Base-by-base conservation (phyloP, 257 asterid genomes). In the Anisodus acutangulus region DNA sequence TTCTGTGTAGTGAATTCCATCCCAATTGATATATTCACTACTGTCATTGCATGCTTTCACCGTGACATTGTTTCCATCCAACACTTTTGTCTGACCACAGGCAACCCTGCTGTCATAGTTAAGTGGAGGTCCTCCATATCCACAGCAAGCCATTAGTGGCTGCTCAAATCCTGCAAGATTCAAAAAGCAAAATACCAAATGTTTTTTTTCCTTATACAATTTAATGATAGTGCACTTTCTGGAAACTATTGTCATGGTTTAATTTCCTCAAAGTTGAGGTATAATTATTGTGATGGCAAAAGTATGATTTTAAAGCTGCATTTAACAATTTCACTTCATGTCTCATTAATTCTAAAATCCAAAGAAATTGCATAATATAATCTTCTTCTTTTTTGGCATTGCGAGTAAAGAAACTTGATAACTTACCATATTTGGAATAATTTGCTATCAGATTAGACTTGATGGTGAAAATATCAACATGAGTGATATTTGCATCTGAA, bases 1-100 rank as follows among this genome's bases (percentile, higher is more conserved):
- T 84, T 95, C 99, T 3, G 98, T 93, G 90, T 94, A 92, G 86
- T 96, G 98, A 87, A 94, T 92, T 11, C 98, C 99, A 86, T 96
- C 98, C 98, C 98, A 94, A 86, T 89, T 96, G 79, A 96, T 89
- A 83, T 93, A 91, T 69, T 91, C 95, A n/a, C 92, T 93, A 15
- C 89, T 89, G 86, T 94, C 98, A 83, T 85, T 89, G 89, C 99
- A 96, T 69, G 93, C 96, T 92, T 88, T 92, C 71, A 91, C 98
- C 7, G 98, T 92, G 39, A 93, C 86, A 15, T 91, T 87, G 83
- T 87, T 97, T 85, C 98, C 98, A 78, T 95, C 91, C 74, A 97
- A 10, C 79, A 89, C 90, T 84, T 93, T 95, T 2, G 97, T 95
- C 87, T 90, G 94, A 9, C 99, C 98, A 82, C 99, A 97, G 59